Percentiles rank a stretch among this genome's conserved stretches.
Conservation (phyloP, 768 basidiomycete species). For the Gyrodon lividus region DNA sequence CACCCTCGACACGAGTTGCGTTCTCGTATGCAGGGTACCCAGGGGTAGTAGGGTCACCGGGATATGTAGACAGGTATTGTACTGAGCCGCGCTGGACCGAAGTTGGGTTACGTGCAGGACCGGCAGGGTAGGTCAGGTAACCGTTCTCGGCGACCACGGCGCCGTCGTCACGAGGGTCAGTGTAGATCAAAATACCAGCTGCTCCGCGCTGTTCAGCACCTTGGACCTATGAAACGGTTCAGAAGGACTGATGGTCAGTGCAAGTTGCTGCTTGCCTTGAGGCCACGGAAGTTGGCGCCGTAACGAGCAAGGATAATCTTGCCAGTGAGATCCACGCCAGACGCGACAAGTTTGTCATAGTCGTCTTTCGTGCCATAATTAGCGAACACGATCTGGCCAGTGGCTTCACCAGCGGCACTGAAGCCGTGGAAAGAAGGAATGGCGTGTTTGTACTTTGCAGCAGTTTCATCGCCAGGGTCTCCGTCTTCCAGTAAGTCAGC, state of each 20-base stretch:
- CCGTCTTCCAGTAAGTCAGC: conserved; percentile 76
- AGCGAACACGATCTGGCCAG: conserved; percentile 71
- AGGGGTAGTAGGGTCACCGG: conserved; percentile 84
- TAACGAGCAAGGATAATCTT: conserved; percentile 81
- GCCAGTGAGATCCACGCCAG: conserved; percentile 72
- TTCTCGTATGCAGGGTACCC: conserved; percentile 85
- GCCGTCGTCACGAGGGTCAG: conserved; percentile 85
- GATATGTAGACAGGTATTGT: conserved; percentile 63
- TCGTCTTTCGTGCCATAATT: conserved; percentile 78
- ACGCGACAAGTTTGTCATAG: conserved; percentile 57
- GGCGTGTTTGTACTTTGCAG: conserved; percentile 60
- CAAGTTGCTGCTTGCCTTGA: conserved; percentile 55
- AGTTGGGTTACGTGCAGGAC: conserved; percentile 84
- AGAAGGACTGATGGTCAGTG: not conserved
- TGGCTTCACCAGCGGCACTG: conserved; percentile 72
- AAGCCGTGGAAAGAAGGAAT: conserved; percentile 88
- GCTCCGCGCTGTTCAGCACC: conserved; percentile 84
- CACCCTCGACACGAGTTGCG: conserved; percentile 58
- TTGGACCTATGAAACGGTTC: conserved; percentile 53
- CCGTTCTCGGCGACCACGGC: conserved; percentile 74
- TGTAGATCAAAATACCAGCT: conserved; percentile 75
- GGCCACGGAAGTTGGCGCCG: conserved; percentile 74
- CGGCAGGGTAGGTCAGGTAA: conserved; percentile 68
- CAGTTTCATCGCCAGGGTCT: conserved; percentile 68
- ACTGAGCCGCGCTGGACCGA: conserved; percentile 87